phyloP scores from a whole-genome alignment of 1,284 basidiomycete genomes.

The Wolfiporia cocos region DNA sequence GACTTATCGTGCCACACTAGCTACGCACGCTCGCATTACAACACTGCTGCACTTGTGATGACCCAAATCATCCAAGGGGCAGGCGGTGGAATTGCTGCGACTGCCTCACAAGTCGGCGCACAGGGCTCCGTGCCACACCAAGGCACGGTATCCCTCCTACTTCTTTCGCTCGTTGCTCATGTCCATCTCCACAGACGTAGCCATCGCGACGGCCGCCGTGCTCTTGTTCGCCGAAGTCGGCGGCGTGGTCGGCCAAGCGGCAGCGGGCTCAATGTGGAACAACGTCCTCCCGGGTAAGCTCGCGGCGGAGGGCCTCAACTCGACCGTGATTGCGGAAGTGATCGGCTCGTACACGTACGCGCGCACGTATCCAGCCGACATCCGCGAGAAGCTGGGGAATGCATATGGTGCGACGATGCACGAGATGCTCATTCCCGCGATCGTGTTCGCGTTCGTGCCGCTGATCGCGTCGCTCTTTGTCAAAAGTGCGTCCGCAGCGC shows the following conservation, averaged over 20 bases:
- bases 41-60: slow-evolving; percentile 49
- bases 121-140: slow-evolving; percentile 72
- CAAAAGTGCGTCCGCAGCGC: not conserved
- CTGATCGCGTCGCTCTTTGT: not conserved
- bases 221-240: slow-evolving; percentile 79
- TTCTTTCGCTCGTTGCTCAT: not conserved
- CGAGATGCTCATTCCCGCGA: slow-evolving; percentile 5
- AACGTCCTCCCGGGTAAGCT: slow-evolving; percentile 56
- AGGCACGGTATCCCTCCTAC: not conserved
- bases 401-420: slow-evolving; percentile 3
- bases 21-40: slow-evolving; percentile 3
- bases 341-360: slow-evolving; percentile 4
- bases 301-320: slow-evolving; percentile 26
- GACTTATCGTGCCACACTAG: too few relatives aligned
- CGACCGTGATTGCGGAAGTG: slow-evolving; percentile 3
- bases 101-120: slow-evolving; percentile 67
- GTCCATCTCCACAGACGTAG: slow-evolving; percentile 48
- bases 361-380: slow-evolving; percentile 3
- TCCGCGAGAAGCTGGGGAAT: slow-evolving; percentile 1
- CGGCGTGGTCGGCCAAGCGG: slow-evolving; percentile 61
- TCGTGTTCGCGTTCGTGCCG: slow-evolving; percentile 2
- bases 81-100: slow-evolving; percentile 74
- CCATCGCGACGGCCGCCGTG: slow-evolving; percentile 77
- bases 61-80: slow-evolving; percentile 74
- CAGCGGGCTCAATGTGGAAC: slow-evolving; percentile 56